Evolutionary conservation across 371 early-diverging fungal species (phyloP).

Genomic region (Mortierella sp.): DNA sequence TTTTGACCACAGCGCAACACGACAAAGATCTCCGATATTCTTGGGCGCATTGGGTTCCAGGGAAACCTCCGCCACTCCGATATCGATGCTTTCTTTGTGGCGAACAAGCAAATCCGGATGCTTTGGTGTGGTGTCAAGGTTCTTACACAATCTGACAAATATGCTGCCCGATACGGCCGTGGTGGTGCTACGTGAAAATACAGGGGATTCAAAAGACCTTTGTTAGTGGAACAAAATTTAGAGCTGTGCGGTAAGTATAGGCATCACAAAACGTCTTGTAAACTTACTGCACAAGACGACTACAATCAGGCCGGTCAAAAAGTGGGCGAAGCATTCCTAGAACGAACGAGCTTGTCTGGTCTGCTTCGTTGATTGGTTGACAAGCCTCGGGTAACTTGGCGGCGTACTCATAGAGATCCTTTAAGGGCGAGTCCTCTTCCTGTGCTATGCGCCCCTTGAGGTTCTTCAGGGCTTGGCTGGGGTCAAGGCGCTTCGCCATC

Average conservation of each 20-base stretch:
- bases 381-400: slow-evolving; percentile 20
- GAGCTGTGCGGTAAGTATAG: no score
- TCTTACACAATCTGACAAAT: slow-evolving; percentile 19
- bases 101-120: slow-evolving; percentile 17
- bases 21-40: slow-evolving; percentile 19
- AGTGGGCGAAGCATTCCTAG: slow-evolving; percentile 27
- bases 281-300: slow-evolving; percentile 30
- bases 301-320: slow-evolving; percentile 18
- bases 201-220: no score
- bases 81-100: slow-evolving; percentile 8
- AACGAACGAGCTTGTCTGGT: slow-evolving; percentile 29
- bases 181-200: slow-evolving; percentile 16
- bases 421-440: slow-evolving; percentile 24
- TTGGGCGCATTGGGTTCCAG: slow-evolving; percentile 4
- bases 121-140: slow-evolving; percentile 8
- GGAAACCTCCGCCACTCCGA: slow-evolving; percentile 24
- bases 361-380: slow-evolving; percentile 17
- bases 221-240: no score
- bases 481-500: slow-evolving; percentile 24
- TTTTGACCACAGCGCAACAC: slow-evolving; percentile 22
- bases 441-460: slow-evolving; percentile 23
- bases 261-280: slow-evolving; percentile 2
- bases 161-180: slow-evolving; percentile 21
- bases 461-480: neutral
- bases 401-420: slow-evolving; percentile 28